Base-by-base conservation (phyloP, 2,329 filamentous ascomycete species). In the Shiraia bambusicola region DNA sequence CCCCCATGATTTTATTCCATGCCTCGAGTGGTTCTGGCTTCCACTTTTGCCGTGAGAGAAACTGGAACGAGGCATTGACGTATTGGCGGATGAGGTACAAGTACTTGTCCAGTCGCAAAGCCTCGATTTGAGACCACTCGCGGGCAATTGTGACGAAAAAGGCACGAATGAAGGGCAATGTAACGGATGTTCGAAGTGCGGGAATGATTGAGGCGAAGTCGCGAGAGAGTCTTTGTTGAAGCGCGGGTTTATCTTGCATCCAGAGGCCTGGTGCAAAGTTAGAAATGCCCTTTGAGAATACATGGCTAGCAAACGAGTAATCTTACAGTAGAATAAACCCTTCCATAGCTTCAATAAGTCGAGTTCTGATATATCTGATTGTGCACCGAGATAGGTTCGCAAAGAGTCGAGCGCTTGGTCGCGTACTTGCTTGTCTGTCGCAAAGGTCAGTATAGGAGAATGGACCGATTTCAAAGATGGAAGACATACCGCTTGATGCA, bases 271-370 rank as follows among this genome's bases (percentile, higher is more conserved):
- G 9, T 13, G 4, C 22, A 12, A 26, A 32, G 36, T 58, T 28
- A 57, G 47, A 29, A 14, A 19, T 22, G 19, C 37, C 15, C 22
- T 50, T 14, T 24, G 22, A 19, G 4, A 15, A 4, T 28, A 28
- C 29, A 16, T 37, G 19, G 22, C 12, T 27, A 19, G 19, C 16
- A 12, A 8, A 5, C 3, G 10, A n/a, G n/a, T 17, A 37, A 26
- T 28, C 73, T 39, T 73, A 79, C 80, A 82, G 77, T 90, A 96
- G 76, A 93, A 96, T 14, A 97, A 80, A 4, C 90, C 92, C 66
- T 94, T 95, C 89, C 90, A 95, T 52, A 97, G 80, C 74, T 95
- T 95, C 47, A 92, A 76, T 35, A 88, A 76, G 52, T 95, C 90
- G 53, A 86, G 69, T 28, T 80, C 74, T 13, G 80, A 73, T 47